Percentiles rank a stretch among this genome's conserved stretches.
phyloP scores from a whole-genome alignment of 192 early-diverging fungal genomes.

The Coemansia brasiliensis region DNA sequence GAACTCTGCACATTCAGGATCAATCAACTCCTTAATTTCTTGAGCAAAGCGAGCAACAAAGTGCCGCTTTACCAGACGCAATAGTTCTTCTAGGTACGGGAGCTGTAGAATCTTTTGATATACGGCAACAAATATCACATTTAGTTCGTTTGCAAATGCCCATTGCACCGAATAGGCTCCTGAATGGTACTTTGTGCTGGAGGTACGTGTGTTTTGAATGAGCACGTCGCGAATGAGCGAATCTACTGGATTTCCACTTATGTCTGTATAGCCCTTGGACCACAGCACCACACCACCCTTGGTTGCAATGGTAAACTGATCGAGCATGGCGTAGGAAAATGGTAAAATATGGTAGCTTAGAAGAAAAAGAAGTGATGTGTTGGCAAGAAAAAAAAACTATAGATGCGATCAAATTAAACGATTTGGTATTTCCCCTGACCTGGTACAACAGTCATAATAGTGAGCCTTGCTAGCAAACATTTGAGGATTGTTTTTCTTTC shows the following conservation, averaged over 20 bases:
- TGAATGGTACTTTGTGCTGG: conserved; percentile 58
- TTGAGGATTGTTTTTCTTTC: neutral
- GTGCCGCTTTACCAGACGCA: conserved; percentile 64
- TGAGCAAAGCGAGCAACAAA: conserved; percentile 64
- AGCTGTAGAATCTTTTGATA: conserved; percentile 88
- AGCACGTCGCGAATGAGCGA: conserved; percentile 74
- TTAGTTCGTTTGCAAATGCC: conserved; percentile 78
- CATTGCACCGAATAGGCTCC: conserved; percentile 76
- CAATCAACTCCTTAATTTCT: conserved; percentile 28
- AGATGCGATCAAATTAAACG: neutral
- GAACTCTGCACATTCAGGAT: conserved; percentile 19
- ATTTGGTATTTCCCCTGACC: neutral
- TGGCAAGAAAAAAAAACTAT: neutral
- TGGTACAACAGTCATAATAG: too few relatives aligned
- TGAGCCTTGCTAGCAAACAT: too few relatives aligned
- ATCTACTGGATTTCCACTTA: conserved; percentile 66
- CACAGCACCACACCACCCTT: conserved; percentile 88
- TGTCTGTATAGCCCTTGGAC: conserved; percentile 67
- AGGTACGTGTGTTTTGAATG: conserved; percentile 67
- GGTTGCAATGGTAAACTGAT: conserved; percentile 79
- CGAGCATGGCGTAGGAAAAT: conserved; percentile 65
- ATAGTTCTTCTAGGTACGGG: conserved; percentile 79
- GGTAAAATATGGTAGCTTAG: neutral
- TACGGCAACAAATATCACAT: conserved; percentile 80
- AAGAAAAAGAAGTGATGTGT: neutral